Evolutionary conservation across 345 rosid species (phyloP).

Genomic region (Pugionium dolabratum): DNA sequence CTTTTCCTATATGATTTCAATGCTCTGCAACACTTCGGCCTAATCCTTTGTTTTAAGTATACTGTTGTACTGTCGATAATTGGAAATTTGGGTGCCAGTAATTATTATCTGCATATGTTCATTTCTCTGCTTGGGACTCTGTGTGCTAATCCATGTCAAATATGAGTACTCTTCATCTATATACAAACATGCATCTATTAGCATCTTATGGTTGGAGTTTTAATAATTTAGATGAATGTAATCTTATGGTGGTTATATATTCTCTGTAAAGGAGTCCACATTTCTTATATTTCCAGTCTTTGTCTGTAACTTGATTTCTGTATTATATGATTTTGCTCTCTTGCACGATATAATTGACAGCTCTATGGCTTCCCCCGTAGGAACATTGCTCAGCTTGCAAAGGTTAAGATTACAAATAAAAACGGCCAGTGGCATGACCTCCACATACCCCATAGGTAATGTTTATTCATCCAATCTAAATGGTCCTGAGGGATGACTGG

Average conservation of each 20-base stretch:
- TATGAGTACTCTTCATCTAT: not conserved
- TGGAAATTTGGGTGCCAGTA: constrained; percentile 13
- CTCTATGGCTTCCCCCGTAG: constrained; percentile 45
- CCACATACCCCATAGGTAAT: constrained; percentile 52
- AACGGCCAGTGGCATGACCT: constrained; percentile 76
- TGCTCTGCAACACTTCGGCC: constrained; percentile 1
- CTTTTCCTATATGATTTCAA: constrained; percentile 3
- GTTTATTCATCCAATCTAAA: constrained; percentile 15
- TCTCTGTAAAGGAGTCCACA: constrained; percentile 11
- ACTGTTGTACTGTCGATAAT: constrained; percentile 1
- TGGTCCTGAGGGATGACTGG: constrained; percentile 16
- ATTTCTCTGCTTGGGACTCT: constrained; percentile 5
- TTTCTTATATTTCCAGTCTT: constrained; percentile 1
- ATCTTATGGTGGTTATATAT: constrained; percentile 12
- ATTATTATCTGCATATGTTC: constrained; percentile 17
- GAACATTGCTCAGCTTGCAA: constrained; percentile 83
- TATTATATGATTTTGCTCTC: not conserved
- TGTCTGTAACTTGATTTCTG: constrained; percentile 1
- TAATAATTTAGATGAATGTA: not conserved
- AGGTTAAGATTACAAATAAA: constrained; percentile 72
- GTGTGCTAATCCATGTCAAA: constrained; percentile 25
- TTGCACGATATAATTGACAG: constrained; percentile 12
- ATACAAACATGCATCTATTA: constrained; percentile 14
- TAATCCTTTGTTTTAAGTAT: constrained; percentile 13
- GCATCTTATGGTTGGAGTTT: constrained; percentile 3